Evolutionary conservation across 305 asterid genomes (phyloP).

Genomic region (Plantago coronopus): DNA sequence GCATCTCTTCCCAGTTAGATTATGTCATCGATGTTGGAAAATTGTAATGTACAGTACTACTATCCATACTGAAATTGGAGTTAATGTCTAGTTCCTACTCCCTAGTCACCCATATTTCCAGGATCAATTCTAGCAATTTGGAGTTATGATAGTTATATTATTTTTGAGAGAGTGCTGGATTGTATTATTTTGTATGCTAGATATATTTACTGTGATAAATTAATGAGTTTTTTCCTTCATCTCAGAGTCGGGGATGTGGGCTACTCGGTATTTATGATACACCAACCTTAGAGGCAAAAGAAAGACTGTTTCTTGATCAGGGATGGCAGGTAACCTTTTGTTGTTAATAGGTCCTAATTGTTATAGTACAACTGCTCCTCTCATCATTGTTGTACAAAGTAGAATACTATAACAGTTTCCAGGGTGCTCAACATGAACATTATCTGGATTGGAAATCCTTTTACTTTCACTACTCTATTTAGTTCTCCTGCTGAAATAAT

Average conservation of each 20-base stretch:
- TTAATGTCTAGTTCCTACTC: not conserved
- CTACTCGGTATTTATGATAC: slow-evolving; percentile 79
- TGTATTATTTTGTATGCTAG: slow-evolving; percentile 4
- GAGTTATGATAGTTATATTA: slow-evolving; percentile 14
- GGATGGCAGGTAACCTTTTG: slow-evolving; percentile 83
- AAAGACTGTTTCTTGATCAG: slow-evolving; percentile 83
- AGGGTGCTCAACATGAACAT: too few relatives aligned
- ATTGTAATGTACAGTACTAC: not conserved
- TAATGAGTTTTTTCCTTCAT: slow-evolving; percentile 14
- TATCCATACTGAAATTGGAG: not conserved
- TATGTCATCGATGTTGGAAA: slow-evolving; percentile 2
- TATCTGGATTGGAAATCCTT: too few relatives aligned
- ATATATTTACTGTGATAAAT: slow-evolving; percentile 1
- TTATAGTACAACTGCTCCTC: too few relatives aligned
- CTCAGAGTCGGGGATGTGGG: slow-evolving; percentile 95
- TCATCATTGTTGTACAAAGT: too few relatives aligned
- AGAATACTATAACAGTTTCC: too few relatives aligned
- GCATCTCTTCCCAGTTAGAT: slow-evolving; percentile 1
- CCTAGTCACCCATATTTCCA: not conserved
- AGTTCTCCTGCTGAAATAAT: too few relatives aligned
- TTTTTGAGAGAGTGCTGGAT: slow-evolving; percentile 14
- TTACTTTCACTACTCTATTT: too few relatives aligned
- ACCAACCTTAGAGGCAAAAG: slow-evolving; percentile 86
- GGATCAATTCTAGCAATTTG: slow-evolving; percentile 5
- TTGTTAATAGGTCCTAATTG: not conserved